These are phyloP conservation scores for Kalanchoe fedtschenkoi DNA, from an alignment of 164 flowering plant genomes.

Conservation along the genomic window DNA sequence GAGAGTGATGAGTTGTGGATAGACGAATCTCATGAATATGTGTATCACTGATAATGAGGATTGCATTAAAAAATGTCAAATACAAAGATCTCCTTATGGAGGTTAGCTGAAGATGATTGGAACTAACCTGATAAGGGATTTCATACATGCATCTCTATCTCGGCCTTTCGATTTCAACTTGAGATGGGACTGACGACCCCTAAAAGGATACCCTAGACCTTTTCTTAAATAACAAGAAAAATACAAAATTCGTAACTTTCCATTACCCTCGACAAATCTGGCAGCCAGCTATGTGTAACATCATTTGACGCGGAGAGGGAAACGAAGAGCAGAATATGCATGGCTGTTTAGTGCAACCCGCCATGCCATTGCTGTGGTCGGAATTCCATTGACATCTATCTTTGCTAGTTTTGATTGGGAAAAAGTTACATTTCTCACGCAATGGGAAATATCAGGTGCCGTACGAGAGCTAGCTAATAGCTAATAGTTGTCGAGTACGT, in stretches of 20 bases:
- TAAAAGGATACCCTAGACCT: background rate
- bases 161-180: background rate
- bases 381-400: no score
- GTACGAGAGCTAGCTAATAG: no score
- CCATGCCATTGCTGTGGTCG: no score
- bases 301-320: background rate
- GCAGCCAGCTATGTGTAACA: background rate
- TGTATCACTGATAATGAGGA: background rate
- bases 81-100: background rate
- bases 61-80: background rate
- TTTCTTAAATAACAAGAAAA: background rate
- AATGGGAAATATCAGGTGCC: no score
- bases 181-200: background rate
- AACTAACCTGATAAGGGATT: constrained; percentile 1
- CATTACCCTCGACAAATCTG: background rate
- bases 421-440: no score
- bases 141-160: constrained; percentile 1
- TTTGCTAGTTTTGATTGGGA: no score
- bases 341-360: no score
- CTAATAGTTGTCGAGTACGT: no score
- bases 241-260: no score
- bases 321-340: no score
- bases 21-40: background rate
- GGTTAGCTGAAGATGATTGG: background rate
- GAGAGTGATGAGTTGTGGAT: constrained; percentile 1